Conservation (phyloP, 2,329 filamentous ascomycete genomes). For the Thielaviopsis musarum region DNA sequence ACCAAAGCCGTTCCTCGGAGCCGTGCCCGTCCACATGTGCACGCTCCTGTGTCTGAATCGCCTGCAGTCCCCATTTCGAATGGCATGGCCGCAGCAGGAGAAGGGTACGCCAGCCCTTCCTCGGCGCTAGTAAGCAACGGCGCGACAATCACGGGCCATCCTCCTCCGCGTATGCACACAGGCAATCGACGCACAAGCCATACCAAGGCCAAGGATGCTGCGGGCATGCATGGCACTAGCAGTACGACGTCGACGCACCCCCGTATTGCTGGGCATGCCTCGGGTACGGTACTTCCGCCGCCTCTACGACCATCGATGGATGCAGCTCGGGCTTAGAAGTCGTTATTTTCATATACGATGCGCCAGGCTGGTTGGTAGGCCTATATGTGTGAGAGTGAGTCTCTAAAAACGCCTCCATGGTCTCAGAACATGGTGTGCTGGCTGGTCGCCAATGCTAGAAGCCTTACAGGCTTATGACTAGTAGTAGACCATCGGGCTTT, state of each 20-base stretch:
- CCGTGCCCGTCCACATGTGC: no score
- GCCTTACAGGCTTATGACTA: not conserved
- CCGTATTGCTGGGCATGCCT: constrained; percentile 2
- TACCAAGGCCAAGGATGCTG: constrained; percentile 5
- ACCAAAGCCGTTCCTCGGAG: not conserved
- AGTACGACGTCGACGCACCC: not conserved
- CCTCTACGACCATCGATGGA: constrained; percentile 9
- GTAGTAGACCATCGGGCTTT: not conserved
- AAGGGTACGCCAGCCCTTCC: not conserved
- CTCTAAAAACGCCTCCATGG: not conserved
- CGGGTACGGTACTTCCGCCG: constrained; percentile 2
- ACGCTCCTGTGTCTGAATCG: not conserved
- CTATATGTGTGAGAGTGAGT: not conserved
- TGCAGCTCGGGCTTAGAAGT: constrained; percentile 4
- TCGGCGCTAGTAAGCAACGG: not conserved
- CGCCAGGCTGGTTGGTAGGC: not conserved
- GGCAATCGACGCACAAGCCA: constrained; percentile 5
- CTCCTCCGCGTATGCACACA: not conserved
- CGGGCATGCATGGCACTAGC: not conserved
- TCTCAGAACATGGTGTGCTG: not conserved
- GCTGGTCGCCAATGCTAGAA: not conserved
- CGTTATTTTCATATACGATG: not conserved
- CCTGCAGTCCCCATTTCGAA: not conserved
- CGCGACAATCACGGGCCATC: not conserved
- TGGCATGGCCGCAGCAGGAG: not conserved